Conservation (phyloP, 2,329 filamentous ascomycete genomes). For the Aspergillus sclerotialis region DNA sequence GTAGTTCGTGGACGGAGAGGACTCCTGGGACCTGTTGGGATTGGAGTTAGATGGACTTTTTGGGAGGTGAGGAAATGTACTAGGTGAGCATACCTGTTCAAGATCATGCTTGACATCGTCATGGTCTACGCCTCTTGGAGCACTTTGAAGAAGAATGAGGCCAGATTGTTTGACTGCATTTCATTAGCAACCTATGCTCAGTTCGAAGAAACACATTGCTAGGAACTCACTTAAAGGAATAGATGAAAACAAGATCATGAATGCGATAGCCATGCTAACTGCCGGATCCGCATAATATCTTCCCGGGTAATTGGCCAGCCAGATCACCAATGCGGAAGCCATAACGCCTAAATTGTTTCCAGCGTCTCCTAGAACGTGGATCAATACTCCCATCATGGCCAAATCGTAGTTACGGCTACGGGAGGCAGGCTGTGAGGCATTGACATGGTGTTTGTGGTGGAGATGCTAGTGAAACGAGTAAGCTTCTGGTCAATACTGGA, state of each 20-base stretch:
- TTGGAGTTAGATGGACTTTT: constrained; percentile 6
- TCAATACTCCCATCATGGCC: constrained; percentile 63
- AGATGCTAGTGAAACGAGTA: constrained; percentile 12
- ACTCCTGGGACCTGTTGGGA: constrained; percentile 53
- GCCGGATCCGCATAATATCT: constrained; percentile 65
- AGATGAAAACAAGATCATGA: constrained; percentile 61
- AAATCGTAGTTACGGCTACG: constrained; percentile 48
- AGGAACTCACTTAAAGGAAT: constrained; percentile 8
- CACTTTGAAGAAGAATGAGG: constrained; percentile 59
- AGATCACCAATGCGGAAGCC: constrained; percentile 59
- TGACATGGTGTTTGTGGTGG: constrained; percentile 19
- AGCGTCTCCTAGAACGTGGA: constrained; percentile 64
- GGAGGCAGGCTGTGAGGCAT: constrained; percentile 21
- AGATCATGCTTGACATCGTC: constrained; percentile 62
- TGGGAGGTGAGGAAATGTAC: not conserved
- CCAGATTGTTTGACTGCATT: constrained; percentile 34
- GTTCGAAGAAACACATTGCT: not conserved
- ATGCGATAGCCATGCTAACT: constrained; percentile 57
- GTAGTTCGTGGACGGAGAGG: constrained; percentile 60
- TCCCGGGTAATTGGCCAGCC: constrained; percentile 48
- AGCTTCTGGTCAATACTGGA: not conserved
- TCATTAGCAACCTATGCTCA: not conserved
- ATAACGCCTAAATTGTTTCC: constrained; percentile 70
- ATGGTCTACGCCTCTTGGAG: constrained; percentile 52
- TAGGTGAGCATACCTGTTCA: constrained; percentile 43